Conservation (phyloP, 1,284 basidiomycete genomes). For the Puccinia coronata region DNA sequence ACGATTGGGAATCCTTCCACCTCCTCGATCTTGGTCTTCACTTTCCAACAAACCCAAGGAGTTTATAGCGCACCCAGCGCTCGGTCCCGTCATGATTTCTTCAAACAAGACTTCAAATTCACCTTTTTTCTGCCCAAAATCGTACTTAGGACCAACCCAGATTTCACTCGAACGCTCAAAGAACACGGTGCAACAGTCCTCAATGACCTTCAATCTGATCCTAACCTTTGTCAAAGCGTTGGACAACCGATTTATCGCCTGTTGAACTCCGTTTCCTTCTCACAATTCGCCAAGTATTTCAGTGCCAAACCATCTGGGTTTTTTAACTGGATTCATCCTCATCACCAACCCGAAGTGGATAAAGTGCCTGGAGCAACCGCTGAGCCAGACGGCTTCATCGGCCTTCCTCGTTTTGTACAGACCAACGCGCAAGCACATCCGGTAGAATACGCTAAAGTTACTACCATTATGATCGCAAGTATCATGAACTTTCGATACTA, state of each 20-base stretch:
- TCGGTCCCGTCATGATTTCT: conserved; percentile 73
- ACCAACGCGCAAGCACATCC: conserved; percentile 54
- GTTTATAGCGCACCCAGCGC: conserved; percentile 63
- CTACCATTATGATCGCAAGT: conserved; percentile 75
- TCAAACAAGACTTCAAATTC: conserved; percentile 75
- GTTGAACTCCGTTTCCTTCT: conserved; percentile 18
- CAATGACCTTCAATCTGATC: conserved; percentile 62
- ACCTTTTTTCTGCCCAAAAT: conserved; percentile 70
- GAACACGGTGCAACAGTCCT: conserved; percentile 69
- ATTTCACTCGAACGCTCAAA: conserved; percentile 70
- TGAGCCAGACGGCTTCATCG: conserved; percentile 61
- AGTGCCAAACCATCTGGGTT: conserved; percentile 10
- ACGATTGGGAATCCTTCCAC: conserved; percentile 16
- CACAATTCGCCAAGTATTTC: conserved; percentile 34
- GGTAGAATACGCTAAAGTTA: conserved; percentile 80
- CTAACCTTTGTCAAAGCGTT: conserved; percentile 46
- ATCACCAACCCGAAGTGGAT: conserved; percentile 54
- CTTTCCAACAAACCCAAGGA: conserved; percentile 8
- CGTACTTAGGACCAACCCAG: conserved; percentile 73
- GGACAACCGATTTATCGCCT: conserved; percentile 7
- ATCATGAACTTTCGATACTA: conserved; percentile 78
- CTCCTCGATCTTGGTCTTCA: conserved; percentile 22
- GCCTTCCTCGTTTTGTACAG: conserved; percentile 54
- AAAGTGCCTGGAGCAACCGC: conserved; percentile 57
- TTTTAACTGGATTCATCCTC: not conserved